Conservation (phyloP, 2,329 filamentous ascomycete genomes). For the Arthroderma sp. region DNA sequence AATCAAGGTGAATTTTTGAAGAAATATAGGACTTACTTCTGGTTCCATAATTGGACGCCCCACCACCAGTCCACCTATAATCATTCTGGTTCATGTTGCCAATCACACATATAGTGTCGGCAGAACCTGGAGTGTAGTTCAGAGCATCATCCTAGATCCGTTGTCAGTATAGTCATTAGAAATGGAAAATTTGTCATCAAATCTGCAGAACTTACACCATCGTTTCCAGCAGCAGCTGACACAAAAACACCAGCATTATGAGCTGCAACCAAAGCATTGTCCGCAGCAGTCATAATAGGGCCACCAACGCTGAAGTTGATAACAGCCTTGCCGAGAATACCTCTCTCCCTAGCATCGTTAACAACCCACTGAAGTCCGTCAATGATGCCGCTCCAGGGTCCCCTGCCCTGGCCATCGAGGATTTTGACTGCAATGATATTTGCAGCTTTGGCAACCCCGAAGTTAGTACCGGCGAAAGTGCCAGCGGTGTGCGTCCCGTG, state of each 20-base stretch:
- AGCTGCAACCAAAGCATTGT: constrained; percentile 28
- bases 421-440: constrained; percentile 39
- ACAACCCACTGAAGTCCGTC: constrained; percentile 36
- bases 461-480: constrained; percentile 25
- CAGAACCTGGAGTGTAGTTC: constrained; percentile 28
- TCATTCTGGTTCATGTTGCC: constrained; percentile 28
- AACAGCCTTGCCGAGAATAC: constrained; percentile 21
- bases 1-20: not conserved
- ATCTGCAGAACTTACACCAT: constrained; percentile 15
- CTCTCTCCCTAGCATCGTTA: constrained; percentile 22
- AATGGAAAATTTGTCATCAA: not conserved
- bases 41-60: constrained; percentile 29
- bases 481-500: constrained; percentile 33
- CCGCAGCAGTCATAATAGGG: constrained; percentile 24
- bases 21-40: constrained; percentile 20
- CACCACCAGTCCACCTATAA: constrained; percentile 17
- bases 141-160: constrained; percentile 20
- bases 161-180: not conserved
- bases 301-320: constrained; percentile 31
- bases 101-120: constrained; percentile 28
- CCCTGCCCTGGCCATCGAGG: constrained; percentile 36
- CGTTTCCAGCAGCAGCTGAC: constrained; percentile 33
- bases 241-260: constrained; percentile 29
- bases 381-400: constrained; percentile 37
- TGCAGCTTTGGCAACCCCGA: constrained; percentile 30